Percentiles rank a stretch among this genome's conserved stretches.
Conservation (phyloP, 1,284 basidiomycete species). For the Puccinia polysora region DNA sequence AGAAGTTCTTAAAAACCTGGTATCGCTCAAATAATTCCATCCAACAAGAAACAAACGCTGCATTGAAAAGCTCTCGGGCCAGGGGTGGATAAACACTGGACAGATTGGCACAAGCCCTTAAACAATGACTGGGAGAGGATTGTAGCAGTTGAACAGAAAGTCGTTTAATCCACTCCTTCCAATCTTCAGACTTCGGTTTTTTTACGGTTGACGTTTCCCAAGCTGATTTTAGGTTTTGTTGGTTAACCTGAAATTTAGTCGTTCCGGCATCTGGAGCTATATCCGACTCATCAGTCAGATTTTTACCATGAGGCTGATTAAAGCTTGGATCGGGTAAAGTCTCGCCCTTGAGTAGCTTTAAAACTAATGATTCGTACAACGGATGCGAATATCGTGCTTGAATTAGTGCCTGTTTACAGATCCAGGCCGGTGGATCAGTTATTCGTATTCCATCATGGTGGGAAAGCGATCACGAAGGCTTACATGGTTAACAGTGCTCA, state of each 20-base stretch:
- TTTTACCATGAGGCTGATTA: slow-evolving; percentile 55
- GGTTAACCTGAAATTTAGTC: slow-evolving; percentile 90
- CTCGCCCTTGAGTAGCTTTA: slow-evolving; percentile 86
- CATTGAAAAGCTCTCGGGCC: slow-evolving; percentile 93
- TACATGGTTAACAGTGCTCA: slow-evolving; percentile 94
- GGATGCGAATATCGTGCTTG: slow-evolving; percentile 76
- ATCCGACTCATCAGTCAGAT: slow-evolving; percentile 54
- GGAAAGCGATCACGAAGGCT: slow-evolving; percentile 44
- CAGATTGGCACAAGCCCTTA: slow-evolving; percentile 89
- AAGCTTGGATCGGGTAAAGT: slow-evolving; percentile 64
- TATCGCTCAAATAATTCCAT: slow-evolving; percentile 91
- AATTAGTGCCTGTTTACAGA: slow-evolving; percentile 62
- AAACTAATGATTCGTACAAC: slow-evolving; percentile 80
- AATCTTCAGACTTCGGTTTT: slow-evolving; percentile 64
- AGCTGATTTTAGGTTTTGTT: slow-evolving; percentile 92
- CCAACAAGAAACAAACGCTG: slow-evolving; percentile 98
- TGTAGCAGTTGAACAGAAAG: slow-evolving; percentile 96
- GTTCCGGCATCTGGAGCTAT: slow-evolving; percentile 62
- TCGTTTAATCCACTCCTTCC: slow-evolving; percentile 92
- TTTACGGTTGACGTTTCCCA: slow-evolving; percentile 84
- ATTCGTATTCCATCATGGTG: background rate
- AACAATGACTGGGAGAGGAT: slow-evolving; percentile 92
- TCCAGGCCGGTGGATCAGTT: background rate
- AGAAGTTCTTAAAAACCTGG: slow-evolving; percentile 66
- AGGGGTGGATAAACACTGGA: slow-evolving; percentile 88